Evolutionary conservation across 768 basidiomycete species (phyloP), one percentile per base, ranked within the genome.

Genomic region (Tulasnella sp.): DNA sequence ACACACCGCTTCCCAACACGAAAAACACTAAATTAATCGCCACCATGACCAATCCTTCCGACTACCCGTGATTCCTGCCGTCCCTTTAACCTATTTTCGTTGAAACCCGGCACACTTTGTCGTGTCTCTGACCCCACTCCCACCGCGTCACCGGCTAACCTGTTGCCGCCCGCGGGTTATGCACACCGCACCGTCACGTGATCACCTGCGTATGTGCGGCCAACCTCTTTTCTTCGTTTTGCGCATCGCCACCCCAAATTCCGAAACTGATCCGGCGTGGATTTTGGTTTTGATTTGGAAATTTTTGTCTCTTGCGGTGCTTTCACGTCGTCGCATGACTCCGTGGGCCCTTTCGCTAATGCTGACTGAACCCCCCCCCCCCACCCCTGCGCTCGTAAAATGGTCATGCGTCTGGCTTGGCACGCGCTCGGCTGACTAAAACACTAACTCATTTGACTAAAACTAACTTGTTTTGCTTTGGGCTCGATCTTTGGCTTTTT

Each of bases 31-130:
- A 51, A 51, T 44, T 44, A 44, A 44, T 15, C 44, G 15, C 44
- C 51, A 23, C n/a, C 0, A 51, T 23, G 1, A 51, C 48, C 48
- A 48, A 48, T 48, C 15, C 15, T 16, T 18, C 18, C 10, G 51
- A n/a, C 51, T n/a, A 51, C 51, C 51, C 51, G 51, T 67, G 32
- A 67, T 67, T 67, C 61, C n/a, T 67, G 23, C 55, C 55, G 55
- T 0, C 55, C n/a, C 55, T 57, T 29, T 29, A 15, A 26, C 55
- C 55, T 29, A 10, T 55, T 15, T 26, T 29, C 55, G 26, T 29
- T 23, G n/a, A 57, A 57, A 10, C 61, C n/a, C 29, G 32, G 32
- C 61, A 26, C 26, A 15, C 23, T 29, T 61, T 15, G 20, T n/a
- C 16, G 55, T 26, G 10, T 23, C 26, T 20, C 3, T 42, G 42